These are phyloP conservation scores for Thermomucor indicae-seudaticae DNA, from an alignment of 371 early-diverging fungal genomes.

Conservation along the genomic window DNA sequence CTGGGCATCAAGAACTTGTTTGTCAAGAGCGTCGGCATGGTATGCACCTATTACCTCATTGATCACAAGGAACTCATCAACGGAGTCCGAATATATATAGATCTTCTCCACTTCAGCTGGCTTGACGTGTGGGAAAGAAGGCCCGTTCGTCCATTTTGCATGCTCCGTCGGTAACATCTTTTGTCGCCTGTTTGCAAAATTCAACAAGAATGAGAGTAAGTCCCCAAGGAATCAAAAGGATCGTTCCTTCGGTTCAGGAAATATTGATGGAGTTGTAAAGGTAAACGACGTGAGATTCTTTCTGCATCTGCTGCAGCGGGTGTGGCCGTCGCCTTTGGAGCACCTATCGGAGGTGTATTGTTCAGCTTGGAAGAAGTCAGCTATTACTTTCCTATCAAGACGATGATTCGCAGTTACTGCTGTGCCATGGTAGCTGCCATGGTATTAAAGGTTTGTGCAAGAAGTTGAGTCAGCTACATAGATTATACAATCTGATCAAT, in stretches of 20 bases:
- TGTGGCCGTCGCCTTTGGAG: constrained; percentile 92
- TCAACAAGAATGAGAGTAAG: constrained; percentile 76
- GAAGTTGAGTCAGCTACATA: not conserved
- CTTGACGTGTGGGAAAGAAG: constrained; percentile 89
- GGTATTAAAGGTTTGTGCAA: constrained; percentile 62
- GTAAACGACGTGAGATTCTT: constrained; percentile 78
- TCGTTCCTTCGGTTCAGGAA: too few relatives aligned
- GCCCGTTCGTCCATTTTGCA: constrained; percentile 93
- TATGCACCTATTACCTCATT: constrained; percentile 19
- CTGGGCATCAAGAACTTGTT: constrained; percentile 81
- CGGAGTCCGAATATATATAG: constrained; percentile 25
- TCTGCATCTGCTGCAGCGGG: constrained; percentile 90
- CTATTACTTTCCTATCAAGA: constrained; percentile 88
- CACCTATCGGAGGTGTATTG: constrained; percentile 88
- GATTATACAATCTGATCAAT: constrained; percentile 3
- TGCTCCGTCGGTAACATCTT: constrained; percentile 88
- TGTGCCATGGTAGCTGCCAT: constrained; percentile 87
- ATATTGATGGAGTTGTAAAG: constrained; percentile 9
- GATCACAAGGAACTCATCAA: constrained; percentile 36
- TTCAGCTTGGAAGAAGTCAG: constrained; percentile 87
- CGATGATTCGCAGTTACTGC: constrained; percentile 89
- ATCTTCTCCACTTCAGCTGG: constrained; percentile 80
- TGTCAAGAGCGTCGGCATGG: constrained; percentile 85
- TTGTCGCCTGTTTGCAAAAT: constrained; percentile 76
- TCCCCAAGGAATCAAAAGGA: not conserved